Evolutionary conservation across 352 stramenopile genomes (phyloP).

Genomic region (Albugo candida): DNA sequence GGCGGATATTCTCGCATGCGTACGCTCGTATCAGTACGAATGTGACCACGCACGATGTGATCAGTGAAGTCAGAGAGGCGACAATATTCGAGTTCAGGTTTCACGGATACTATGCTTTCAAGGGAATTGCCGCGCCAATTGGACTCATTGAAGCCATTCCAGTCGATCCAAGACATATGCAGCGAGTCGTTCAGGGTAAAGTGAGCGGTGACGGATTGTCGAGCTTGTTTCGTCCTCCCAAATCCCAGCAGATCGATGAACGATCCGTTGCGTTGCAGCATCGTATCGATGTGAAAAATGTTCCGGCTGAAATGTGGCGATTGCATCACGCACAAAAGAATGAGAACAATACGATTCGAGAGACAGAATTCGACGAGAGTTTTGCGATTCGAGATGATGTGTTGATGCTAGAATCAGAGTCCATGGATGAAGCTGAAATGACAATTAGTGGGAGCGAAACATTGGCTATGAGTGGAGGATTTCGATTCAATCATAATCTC

Average conservation of each 20-base stretch:
- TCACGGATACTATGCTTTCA: conserved; percentile 71
- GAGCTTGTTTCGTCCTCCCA: no score
- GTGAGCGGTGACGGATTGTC: no score
- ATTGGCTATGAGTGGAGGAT: no score
- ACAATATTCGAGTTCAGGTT: conserved; percentile 69
- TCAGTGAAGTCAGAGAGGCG: conserved; percentile 19
- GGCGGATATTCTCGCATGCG: conserved; percentile 30
- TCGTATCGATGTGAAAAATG: conserved; percentile 1
- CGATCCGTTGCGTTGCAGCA: no score
- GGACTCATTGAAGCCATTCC: conserved; percentile 63
- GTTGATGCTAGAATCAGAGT: no score
- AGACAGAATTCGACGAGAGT: conserved; percentile 40
- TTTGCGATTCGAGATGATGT: no score
- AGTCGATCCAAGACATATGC: conserved; percentile 17
- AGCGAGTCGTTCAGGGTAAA: no score
- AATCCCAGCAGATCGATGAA: no score
- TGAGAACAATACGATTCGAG: conserved; percentile 55
- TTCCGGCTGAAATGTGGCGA: conserved; percentile 36
- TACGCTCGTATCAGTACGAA: neutral
- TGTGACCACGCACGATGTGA: conserved; percentile 12
- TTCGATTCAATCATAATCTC: no score
- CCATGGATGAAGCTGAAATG: no score
- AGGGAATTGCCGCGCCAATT: conserved; percentile 69
- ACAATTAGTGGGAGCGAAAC: no score
- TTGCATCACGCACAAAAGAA: conserved; percentile 37